Evolutionary conservation across 1,284 basidiomycete species (phyloP).

Genomic region (Lignosus rhinocerotis): DNA sequence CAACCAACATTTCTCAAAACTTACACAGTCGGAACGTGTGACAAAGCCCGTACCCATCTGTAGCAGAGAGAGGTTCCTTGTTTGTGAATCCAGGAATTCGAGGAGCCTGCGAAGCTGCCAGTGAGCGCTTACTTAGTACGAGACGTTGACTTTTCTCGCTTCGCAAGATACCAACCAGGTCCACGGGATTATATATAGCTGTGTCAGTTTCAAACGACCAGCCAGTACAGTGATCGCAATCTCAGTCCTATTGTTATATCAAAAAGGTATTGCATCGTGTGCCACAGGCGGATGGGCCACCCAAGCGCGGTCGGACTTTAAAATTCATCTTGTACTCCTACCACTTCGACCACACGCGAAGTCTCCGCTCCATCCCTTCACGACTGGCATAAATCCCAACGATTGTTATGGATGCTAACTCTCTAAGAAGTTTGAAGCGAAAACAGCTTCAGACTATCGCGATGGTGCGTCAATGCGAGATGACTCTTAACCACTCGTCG

Average conservation of each 20-base stretch:
- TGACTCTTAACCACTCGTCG: background rate
- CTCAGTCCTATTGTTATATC: background rate
- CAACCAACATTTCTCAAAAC: too few relatives aligned
- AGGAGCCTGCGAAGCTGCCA: too few relatives aligned
- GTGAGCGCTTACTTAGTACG: too few relatives aligned
- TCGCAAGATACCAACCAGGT: too few relatives aligned
- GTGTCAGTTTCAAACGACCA: background rate
- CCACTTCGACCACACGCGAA: background rate
- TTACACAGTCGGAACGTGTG: too few relatives aligned
- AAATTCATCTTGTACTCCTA: background rate
- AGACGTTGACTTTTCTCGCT: too few relatives aligned
- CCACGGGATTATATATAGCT: background rate
- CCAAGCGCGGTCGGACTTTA: constrained; percentile 2
- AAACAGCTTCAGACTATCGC: constrained; percentile 6
- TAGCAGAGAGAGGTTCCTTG: too few relatives aligned
- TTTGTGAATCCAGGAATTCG: too few relatives aligned
- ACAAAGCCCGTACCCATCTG: too few relatives aligned
- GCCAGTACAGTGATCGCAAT: too few relatives aligned
- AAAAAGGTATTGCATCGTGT: background rate
- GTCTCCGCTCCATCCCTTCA: background rate
- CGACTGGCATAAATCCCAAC: background rate
- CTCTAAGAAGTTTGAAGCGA: background rate
- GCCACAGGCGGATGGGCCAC: background rate
- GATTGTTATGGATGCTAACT: background rate
- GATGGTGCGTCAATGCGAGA: background rate